Base-by-base conservation (phyloP, 306 rosid species). In the Heteromeles arbutifolia region DNA sequence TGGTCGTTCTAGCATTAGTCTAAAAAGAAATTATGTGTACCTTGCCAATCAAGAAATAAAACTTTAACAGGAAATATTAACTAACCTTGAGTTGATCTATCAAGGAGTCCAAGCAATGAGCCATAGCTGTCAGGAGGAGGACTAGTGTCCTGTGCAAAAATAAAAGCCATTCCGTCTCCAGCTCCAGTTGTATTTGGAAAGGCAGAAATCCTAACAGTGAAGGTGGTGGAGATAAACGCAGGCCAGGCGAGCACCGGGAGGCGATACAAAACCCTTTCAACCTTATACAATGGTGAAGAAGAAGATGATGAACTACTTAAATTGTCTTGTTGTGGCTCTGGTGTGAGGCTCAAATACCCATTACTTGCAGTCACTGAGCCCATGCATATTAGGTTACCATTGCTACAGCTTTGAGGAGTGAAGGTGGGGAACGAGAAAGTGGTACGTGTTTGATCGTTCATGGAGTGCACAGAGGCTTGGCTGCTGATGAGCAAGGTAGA, bases 81-180 rank as follows among this genome's bases (percentile, higher is more conserved):
- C 37, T 26, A 68, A 89, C 93, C 91, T 83, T 78, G 73, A 44
- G 88, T 80, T 48, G 89, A 87, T 22, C 78, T 69, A 71, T 82
- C 77, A 75, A 87, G 79, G 69, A 89, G 77, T 64, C 91, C 91
- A 48, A 87, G 85, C 76, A 75, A 89, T 4, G 88, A 80, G 69
- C 88, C 93, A 70, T 54, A 58, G 86, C 88, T 88, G 44, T 6
- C 80, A 72, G 77, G 80, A 32, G 89, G 89, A 3, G 91, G 88
- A 10, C 79, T 71, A 7, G 53, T 66, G 82, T 87, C 84, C 41
- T 74, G 86, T 18, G 93, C 87, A 29, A 89, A 75, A 63, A 89
- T 78, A 4, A 89, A 72, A 4, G 93, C 76, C 77, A 89, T 82
- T 57, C 93, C 93, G 80, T 89, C 91, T 9, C 93, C 89, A 1